These are phyloP conservation scores for Acorus gramineus DNA, from an alignment of 106 monocot genomes.

Conservation along the genomic window DNA sequence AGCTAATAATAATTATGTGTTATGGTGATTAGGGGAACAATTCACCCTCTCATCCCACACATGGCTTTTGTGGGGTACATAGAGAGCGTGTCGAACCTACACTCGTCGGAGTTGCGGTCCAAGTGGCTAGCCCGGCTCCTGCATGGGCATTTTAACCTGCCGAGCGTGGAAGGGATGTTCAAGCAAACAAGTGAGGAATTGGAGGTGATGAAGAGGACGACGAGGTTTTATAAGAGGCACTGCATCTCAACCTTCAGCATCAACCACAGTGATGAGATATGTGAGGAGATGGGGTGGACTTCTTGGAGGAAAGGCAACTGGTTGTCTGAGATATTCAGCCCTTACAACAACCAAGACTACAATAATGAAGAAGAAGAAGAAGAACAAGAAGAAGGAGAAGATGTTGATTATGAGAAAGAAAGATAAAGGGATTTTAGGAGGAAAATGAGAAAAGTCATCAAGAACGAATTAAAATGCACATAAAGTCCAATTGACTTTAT, in stretches of 20 bases:
- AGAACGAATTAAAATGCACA: no score
- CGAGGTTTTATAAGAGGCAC: constrained; percentile 77
- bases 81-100: constrained; percentile 90
- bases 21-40: constrained; percentile 33
- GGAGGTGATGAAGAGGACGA: constrained; percentile 65
- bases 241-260: constrained; percentile 96
- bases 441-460: no score
- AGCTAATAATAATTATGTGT: no score
- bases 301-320: constrained; percentile 58
- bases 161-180: constrained; percentile 47
- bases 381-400: not conserved
- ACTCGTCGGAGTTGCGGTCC: constrained; percentile 75
- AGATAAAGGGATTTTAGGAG: no score
- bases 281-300: constrained; percentile 71
- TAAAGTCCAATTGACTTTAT: no score
- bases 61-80: constrained; percentile 87
- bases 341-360: constrained; percentile 81
- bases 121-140: constrained; percentile 71
- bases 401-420: no score
- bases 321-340: constrained; percentile 57
- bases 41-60: constrained; percentile 68
- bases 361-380: constrained; percentile 18
- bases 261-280: constrained; percentile 86
- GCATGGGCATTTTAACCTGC: constrained; percentile 41
- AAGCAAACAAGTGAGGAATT: constrained; percentile 32